phyloP scores from a whole-genome alignment of 345 rosid genomes.

The Jatropha curcas region DNA sequence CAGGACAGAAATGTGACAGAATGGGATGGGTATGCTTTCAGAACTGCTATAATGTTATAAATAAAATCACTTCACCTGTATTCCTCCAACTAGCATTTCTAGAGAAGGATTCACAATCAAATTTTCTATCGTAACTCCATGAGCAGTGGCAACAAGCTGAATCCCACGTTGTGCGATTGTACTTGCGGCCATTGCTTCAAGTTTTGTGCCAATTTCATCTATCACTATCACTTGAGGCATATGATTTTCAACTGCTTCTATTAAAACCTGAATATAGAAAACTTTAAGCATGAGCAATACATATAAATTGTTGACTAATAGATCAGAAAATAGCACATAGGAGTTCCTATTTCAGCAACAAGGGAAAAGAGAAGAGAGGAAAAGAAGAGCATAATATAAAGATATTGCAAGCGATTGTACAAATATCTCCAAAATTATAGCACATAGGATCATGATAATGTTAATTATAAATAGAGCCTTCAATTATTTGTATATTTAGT shows the following conservation, averaged over 20 bases:
- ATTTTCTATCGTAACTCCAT: constrained; percentile 82
- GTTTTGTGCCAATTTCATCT: constrained; percentile 95
- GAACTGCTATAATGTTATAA: background rate
- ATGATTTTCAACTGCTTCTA: constrained; percentile 93
- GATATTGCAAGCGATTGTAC: background rate
- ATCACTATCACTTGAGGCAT: constrained; percentile 96
- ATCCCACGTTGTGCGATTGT: constrained; percentile 96
- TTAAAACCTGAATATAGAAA: constrained; percentile 55
- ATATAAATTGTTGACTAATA: background rate
- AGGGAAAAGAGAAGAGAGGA: too few relatives aligned
- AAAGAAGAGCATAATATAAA: too few relatives aligned
- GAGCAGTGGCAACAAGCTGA: constrained; percentile 93
- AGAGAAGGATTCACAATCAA: constrained; percentile 87
- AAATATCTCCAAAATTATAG: background rate
- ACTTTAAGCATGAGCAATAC: background rate
- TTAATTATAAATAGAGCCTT: background rate
- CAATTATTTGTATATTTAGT: background rate
- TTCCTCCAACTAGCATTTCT: constrained; percentile 91
- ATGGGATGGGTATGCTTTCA: background rate
- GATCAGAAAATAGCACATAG: background rate
- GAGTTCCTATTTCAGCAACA: background rate
- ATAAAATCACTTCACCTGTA: constrained; percentile 51
- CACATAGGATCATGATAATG: background rate
- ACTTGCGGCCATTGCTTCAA: constrained; percentile 92
- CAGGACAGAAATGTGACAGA: background rate